These are phyloP conservation scores for Blastobotrys illinoisensis DNA, from an alignment of 1,139 yeast species.

Conservation along the genomic window DNA sequence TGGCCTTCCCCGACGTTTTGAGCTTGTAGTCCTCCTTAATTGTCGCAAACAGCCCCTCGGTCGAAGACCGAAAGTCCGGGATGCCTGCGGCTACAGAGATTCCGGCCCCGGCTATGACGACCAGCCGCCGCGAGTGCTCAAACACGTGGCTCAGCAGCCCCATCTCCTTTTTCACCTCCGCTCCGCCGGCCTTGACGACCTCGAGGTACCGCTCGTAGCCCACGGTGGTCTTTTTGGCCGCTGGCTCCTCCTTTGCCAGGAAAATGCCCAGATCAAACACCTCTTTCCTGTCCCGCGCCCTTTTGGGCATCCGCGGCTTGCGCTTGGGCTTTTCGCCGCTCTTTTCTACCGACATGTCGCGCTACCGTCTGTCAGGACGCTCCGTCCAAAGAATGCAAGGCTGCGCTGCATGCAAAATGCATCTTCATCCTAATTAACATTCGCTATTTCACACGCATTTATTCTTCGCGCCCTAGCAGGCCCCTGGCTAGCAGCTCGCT, in stretches of 20 bases:
- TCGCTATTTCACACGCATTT: not conserved
- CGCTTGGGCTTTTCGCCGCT: conserved; percentile 8
- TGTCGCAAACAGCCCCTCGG: conserved; percentile 61
- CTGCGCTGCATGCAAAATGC: not conserved
- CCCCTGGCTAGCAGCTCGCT: too few relatives aligned
- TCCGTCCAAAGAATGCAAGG: not conserved
- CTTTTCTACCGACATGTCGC: not conserved
- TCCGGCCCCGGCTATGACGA: conserved; percentile 75
- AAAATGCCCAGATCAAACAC: conserved; percentile 15
- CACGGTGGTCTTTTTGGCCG: not conserved
- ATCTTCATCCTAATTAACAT: not conserved
- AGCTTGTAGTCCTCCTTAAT: conserved; percentile 41
- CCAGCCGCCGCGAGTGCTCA: conserved; percentile 32
- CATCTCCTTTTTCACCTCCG: conserved; percentile 6
- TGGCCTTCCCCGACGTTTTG: conserved; percentile 59
- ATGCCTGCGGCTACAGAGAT: conserved; percentile 86
- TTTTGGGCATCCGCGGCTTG: conserved; percentile 26
- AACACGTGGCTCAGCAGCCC: conserved; percentile 27
- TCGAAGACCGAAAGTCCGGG: conserved; percentile 79
- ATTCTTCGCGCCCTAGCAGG: too few relatives aligned
- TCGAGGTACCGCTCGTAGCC: not conserved
- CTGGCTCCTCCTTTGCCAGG: conserved; percentile 1
- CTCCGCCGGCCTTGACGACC: not conserved
- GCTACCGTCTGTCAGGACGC: not conserved
- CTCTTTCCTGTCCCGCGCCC: conserved; percentile 14